These are phyloP conservation scores for Cyclotella sp. DNA, from an alignment of 108 stramenopile species.

Conservation along the genomic window DNA sequence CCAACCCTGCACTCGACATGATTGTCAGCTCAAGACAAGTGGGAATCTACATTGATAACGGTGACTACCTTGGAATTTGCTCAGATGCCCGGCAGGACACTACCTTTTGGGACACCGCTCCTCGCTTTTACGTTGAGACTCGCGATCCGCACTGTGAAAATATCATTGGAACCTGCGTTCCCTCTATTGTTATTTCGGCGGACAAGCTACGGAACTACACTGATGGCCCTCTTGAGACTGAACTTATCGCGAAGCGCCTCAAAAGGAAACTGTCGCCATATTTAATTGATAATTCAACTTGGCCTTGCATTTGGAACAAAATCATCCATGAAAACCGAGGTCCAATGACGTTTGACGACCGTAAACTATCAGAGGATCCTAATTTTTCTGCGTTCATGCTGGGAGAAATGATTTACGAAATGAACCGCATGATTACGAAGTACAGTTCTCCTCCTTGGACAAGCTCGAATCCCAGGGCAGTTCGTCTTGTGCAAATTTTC, in stretches of 20 bases:
- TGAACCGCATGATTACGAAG: slow-evolving; percentile 18
- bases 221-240: not conserved
- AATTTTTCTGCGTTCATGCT: not conserved
- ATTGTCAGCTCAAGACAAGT: not conserved
- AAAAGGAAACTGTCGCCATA: too few relatives aligned
- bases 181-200: not conserved
- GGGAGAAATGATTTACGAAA: slow-evolving; percentile 11
- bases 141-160: not conserved
- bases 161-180: not conserved
- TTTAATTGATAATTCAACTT: not conserved
- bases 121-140: not conserved
- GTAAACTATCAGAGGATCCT: too few relatives aligned
- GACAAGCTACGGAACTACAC: slow-evolving; percentile 4
- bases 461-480: not conserved
- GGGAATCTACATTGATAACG: not conserved
- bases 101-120: not conserved
- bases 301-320: not conserved
- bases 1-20: not conserved
- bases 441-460: slow-evolving; percentile 8
- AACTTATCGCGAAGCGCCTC: not conserved
- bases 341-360: not conserved
- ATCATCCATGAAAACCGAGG: not conserved
- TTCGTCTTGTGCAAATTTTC: slow-evolving; percentile 9
- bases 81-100: not conserved
- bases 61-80: not conserved